Conservation (phyloP, 176 grass and related monocot species). For the Hordeum vulgare region MorexV3_pseudomolecules_assembly NC_058518.1:139119465-139119964, state of each 20-base stretch:
- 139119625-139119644: no score
- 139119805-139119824: not conserved
- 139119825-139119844: not conserved
- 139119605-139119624: no score
- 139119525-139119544: no score
- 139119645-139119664: slow-evolving; percentile 16
- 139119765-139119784: not conserved
- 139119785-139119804: not conserved
- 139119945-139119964: not conserved
- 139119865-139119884: not conserved
- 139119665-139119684: slow-evolving; percentile 18
- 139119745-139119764: not conserved
- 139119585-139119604: no score
- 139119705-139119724: slow-evolving; percentile 18
- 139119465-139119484: no score
- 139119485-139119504: no score
- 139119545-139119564: no score
- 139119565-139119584: no score
- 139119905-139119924: not conserved
- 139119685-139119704: slow-evolving; percentile 51
- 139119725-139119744: not conserved
- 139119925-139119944: not conserved
- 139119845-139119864: not conserved
- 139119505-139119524: no score
- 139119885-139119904: not conserved